Evolutionary conservation across 2,329 filamentous ascomycete genomes (phyloP).

Genomic region (Tricladium varicosporioides): DNA sequence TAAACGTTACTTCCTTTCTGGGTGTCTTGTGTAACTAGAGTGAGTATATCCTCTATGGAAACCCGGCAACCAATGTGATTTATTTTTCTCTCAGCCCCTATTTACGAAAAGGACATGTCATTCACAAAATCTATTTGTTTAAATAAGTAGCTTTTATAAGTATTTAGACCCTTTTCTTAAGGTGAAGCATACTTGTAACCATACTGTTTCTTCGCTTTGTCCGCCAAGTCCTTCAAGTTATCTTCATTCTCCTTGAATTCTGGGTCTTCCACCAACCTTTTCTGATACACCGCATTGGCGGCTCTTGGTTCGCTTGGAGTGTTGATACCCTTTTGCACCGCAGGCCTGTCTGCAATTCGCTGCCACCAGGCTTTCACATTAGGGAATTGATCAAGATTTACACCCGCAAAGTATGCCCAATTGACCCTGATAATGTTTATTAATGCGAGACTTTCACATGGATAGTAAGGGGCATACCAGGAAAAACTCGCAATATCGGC

Average conservation of each 20-base stretch:
- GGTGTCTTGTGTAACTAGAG: too few species aligned
- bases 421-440: slow-evolving; percentile 55
- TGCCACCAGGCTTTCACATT: slow-evolving; percentile 66
- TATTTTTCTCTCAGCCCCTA: too few species aligned
- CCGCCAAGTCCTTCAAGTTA: slow-evolving; percentile 20
- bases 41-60: too few species aligned
- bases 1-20: too few species aligned
- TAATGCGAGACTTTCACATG: too few species aligned
- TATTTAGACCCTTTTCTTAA: too few species aligned
- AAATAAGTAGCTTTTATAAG: too few species aligned
- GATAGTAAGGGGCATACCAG: slow-evolving; percentile 43
- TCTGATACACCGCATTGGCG: slow-evolving; percentile 41
- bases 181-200: slow-evolving; percentile 31
- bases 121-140: too few species aligned
- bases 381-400: slow-evolving; percentile 66
- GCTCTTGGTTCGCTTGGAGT: slow-evolving; percentile 49
- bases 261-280: slow-evolving; percentile 44
- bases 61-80: too few species aligned
- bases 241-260: slow-evolving; percentile 47
- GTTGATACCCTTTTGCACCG: slow-evolving; percentile 60
- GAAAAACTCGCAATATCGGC: slow-evolving; percentile 72
- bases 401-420: slow-evolving; percentile 53
- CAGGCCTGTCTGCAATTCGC: slow-evolving; percentile 55
- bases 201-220: slow-evolving; percentile 30
- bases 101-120: too few species aligned